These are phyloP conservation scores for Aspergillus quadricinctus DNA, from an alignment of 2,329 filamentous ascomycete species.

Conservation along the genomic window DNA sequence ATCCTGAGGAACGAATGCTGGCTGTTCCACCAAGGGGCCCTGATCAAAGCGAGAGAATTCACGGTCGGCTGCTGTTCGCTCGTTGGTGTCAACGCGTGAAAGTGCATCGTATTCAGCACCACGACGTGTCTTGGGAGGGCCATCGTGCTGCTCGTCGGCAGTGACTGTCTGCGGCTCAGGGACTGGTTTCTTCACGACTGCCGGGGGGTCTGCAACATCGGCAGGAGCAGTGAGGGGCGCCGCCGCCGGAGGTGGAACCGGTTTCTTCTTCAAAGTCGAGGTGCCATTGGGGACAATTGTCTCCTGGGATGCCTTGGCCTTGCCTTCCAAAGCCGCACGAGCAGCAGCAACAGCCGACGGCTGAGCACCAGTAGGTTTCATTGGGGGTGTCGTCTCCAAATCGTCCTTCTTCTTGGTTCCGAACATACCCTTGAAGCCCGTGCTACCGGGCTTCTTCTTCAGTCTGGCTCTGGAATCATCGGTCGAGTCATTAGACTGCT, in stretches of 20 bases:
- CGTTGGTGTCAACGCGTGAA: constrained; percentile 56
- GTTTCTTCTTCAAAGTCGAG: constrained; percentile 32
- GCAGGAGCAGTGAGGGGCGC: constrained; percentile 4
- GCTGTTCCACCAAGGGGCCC: constrained; percentile 80
- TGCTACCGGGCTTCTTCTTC: constrained; percentile 40
- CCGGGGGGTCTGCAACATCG: constrained; percentile 9
- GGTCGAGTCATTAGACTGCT: constrained; percentile 26
- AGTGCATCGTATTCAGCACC: constrained; percentile 52
- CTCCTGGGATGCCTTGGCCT: constrained; percentile 31
- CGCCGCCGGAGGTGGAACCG: constrained; percentile 17
- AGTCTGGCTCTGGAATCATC: constrained; percentile 40
- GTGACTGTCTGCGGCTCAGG: constrained; percentile 13
- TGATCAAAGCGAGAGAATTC: constrained; percentile 73
- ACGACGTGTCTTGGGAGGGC: constrained; percentile 42
- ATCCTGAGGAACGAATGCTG: constrained; percentile 69
- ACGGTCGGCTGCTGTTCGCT: constrained; percentile 41
- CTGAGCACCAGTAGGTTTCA: constrained; percentile 31
- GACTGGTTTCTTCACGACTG: constrained; percentile 9
- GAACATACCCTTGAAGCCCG: constrained; percentile 44
- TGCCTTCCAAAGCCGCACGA: constrained; percentile 39
- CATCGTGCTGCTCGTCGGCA: constrained; percentile 14
- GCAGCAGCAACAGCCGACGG: constrained; percentile 40
- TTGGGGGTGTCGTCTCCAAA: constrained; percentile 17
- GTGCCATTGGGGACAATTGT: constrained; percentile 20
- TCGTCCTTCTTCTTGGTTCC: constrained; percentile 37